Conservation (phyloP, 192 early-diverging fungal genomes). For the Podila horticola region DNA sequence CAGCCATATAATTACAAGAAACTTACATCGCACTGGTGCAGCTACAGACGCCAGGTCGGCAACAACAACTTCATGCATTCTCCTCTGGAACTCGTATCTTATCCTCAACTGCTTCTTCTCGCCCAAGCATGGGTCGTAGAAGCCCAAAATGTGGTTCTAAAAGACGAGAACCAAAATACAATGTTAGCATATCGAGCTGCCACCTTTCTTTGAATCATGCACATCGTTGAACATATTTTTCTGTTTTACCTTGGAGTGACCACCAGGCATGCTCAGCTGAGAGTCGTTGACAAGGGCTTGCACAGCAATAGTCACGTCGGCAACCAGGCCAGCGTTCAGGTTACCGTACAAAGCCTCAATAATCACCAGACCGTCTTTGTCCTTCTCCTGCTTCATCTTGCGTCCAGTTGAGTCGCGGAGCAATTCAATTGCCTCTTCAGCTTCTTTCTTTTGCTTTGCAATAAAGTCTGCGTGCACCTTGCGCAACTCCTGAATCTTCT, state of each 20-base stretch:
- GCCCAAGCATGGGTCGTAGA: constrained; percentile 96
- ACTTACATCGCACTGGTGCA: constrained; percentile 80
- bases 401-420: constrained; percentile 75
- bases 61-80: constrained; percentile 83
- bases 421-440: constrained; percentile 78
- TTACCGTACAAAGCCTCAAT: constrained; percentile 91
- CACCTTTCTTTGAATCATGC: too few species aligned
- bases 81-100: constrained; percentile 84
- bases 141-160: constrained; percentile 88
- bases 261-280: constrained; percentile 88
- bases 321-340: constrained; percentile 55
- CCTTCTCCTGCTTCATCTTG: constrained; percentile 74
- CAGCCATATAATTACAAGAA: not conserved
- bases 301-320: constrained; percentile 90
- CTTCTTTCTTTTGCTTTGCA: constrained; percentile 75
- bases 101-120: constrained; percentile 85
- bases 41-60: constrained; percentile 83
- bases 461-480: constrained; percentile 73
- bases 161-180: constrained; percentile 7
- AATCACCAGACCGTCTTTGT: constrained; percentile 82
- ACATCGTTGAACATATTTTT: not conserved
- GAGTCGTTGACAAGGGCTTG: constrained; percentile 87
- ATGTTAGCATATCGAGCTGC: not conserved
- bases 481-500: constrained; percentile 60
- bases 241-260: constrained; percentile 81